phyloP scores from a whole-genome alignment of 2,329 filamentous ascomycete species.

The Fusarium goolgardi region DNA sequence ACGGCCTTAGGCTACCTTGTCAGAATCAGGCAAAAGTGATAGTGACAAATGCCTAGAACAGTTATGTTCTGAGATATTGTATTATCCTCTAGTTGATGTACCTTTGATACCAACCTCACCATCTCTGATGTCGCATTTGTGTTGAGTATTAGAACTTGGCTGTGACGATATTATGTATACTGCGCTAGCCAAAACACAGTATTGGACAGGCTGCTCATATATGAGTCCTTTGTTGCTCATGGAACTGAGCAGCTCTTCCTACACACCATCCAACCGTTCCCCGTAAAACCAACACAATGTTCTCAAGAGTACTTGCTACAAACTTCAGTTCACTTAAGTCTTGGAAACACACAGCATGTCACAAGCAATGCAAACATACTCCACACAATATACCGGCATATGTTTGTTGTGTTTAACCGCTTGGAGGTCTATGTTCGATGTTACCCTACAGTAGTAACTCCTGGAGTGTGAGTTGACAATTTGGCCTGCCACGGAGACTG shows the following conservation, averaged over 20 bases:
- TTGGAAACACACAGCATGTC: background rate
- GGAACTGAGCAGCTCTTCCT: too few relatives aligned
- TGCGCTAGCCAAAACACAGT: background rate
- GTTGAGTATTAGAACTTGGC: background rate
- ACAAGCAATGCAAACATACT: background rate
- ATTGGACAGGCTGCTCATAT: background rate
- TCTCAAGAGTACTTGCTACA: background rate
- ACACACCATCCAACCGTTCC: accelerated
- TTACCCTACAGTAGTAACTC: background rate
- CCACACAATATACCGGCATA: background rate
- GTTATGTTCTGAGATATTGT: background rate
- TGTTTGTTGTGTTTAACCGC: background rate
- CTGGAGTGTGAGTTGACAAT: background rate
- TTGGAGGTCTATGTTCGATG: background rate
- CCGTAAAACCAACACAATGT: background rate
- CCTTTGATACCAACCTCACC: too few relatives aligned
- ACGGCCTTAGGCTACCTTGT: background rate
- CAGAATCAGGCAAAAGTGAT: background rate
- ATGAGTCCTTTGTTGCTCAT: background rate
- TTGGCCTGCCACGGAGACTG: background rate
- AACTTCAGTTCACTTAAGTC: background rate
- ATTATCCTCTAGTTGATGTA: background rate
- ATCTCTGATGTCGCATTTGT: too few relatives aligned
- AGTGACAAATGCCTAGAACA: background rate
- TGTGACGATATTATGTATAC: background rate